Percentiles rank a stretch among this genome's conserved stretches.
These are phyloP conservation scores for Talaromyces albobiverticillius DNA, from an alignment of 2,329 filamentous ascomycete genomes.

Conservation along the genomic window DNA sequence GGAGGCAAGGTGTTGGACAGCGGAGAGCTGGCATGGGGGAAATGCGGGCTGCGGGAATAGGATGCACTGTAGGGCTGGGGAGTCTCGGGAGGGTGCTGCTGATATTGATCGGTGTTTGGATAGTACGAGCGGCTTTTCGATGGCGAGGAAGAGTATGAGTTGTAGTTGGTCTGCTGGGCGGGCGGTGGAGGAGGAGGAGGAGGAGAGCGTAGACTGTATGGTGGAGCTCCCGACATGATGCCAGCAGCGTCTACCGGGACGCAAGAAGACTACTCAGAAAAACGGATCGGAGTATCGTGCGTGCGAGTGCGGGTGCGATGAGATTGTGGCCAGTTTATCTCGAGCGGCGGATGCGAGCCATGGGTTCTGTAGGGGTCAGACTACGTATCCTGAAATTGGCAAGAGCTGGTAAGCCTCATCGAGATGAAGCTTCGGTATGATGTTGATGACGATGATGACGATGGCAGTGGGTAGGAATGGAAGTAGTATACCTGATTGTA, in stretches of 20 bases:
- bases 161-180: conserved; percentile 28
- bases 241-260: conserved; percentile 24
- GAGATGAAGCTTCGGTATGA: not conserved
- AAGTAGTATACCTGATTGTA: conserved; percentile 5
- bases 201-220: conserved; percentile 45
- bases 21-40: conserved; percentile 39
- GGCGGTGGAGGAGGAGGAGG: no score
- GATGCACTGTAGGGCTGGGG: conserved; percentile 38
- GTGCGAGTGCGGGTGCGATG: conserved; percentile 4
- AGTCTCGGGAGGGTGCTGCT: conserved; percentile 36
- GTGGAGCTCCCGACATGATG: conserved; percentile 44
- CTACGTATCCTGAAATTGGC: not conserved
- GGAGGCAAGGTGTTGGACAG: conserved; percentile 38
- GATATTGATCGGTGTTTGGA: conserved; percentile 42
- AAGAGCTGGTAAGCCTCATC: not conserved
- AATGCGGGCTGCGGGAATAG: conserved; percentile 40
- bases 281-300: not conserved
- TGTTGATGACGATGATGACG: not conserved
- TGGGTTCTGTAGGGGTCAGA: conserved; percentile 10
- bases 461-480: not conserved
- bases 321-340: conserved; percentile 4
- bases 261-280: not conserved
- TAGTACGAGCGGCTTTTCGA: conserved; percentile 41
- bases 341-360: conserved; percentile 14
- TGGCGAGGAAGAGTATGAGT: conserved; percentile 40